These are phyloP conservation scores for Magnolia officinalis DNA, from an alignment of 164 flowering plant species.

Conservation along the genomic window DNA sequence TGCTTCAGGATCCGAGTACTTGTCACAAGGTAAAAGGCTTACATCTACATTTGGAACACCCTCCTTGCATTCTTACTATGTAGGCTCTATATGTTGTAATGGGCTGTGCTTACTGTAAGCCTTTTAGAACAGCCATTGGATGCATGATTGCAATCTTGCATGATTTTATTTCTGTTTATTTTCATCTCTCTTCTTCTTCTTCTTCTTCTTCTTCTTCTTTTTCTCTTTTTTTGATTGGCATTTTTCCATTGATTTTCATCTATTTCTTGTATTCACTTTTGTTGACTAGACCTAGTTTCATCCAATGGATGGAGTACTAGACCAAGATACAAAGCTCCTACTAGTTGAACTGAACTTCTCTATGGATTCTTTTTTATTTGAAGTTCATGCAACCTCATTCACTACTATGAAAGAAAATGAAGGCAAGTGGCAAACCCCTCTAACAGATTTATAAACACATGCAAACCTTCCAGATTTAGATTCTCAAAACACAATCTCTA, in stretches of 20 bases:
- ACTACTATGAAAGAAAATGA: not conserved
- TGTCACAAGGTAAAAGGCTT: constrained; percentile 60
- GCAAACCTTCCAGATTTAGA: not conserved
- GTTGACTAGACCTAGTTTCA: not conserved
- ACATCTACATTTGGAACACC: not conserved
- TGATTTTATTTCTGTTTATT: not conserved
- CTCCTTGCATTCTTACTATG: not conserved
- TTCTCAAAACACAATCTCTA: no score
- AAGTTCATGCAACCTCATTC: not conserved
- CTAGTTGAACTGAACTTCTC: not conserved
- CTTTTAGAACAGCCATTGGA: not conserved
- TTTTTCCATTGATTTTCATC: not conserved
- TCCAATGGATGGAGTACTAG: not conserved
- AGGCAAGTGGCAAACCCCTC: not conserved
- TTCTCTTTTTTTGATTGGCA: no score
- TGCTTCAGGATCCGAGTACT: constrained; percentile 85
- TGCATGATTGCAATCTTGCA: not conserved
- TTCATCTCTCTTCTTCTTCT: no score
- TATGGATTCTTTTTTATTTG: not conserved
- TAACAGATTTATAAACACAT: not conserved
- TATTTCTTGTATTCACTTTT: not conserved
- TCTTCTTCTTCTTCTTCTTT: no score
- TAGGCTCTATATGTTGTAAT: not conserved
- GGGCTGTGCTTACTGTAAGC: not conserved
- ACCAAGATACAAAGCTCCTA: not conserved